Base-by-base conservation (phyloP, 116 monocot genomes). In the Iris pallida region DNA sequence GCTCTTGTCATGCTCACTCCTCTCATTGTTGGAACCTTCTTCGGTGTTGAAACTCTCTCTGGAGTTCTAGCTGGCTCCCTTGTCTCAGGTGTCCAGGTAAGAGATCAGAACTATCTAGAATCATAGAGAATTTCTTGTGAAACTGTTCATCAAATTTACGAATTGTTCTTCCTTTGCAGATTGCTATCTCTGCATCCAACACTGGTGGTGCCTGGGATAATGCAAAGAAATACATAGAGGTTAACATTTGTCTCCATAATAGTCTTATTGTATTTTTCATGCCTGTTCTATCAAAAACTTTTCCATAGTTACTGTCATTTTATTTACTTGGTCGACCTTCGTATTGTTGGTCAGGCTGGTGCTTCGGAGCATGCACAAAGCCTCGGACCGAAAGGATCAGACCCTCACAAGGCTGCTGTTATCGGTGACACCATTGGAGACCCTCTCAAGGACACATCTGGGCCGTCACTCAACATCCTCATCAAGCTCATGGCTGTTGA, bases 401-500 rank as follows among this genome's bases (percentile, higher is more conserved):
- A 95, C 47, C 68, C 81, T 14, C 95, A 95, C 86, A 95, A 91
- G 66, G 95, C 95, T 42, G 95, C 95, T 7, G 91, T 95, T 19
- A 95, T 95, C 8, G 91, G 95, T 4, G 95, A 95, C 84, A 91
- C 95, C 61, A 91, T 95, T 30, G 91, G 95, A 10, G 95, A 95
- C 70, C 95, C 95, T 16, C 86, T 95, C 42, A 95, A 95, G 86
- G 95, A 95, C 82, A 95, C 91, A 20, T 95, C 95, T 11, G 95
- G 95, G 0, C 95, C 91, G 10, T 95, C 95, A 0, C 88, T 95
- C 71, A 95, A 95, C 78, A 95, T 95, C 71, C 86, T 95, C 57
- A 95, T 95, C 78, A 95, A 95, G 91, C 95, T 95, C 47, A 95
- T 95, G 95, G 95, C 95, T 0, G 91, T 95, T 2, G 95, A 95